Evolutionary conservation across 495 filamentous ascomycete genomes (phyloP).

Genomic region (Lichenothelia convexa): DNA sequence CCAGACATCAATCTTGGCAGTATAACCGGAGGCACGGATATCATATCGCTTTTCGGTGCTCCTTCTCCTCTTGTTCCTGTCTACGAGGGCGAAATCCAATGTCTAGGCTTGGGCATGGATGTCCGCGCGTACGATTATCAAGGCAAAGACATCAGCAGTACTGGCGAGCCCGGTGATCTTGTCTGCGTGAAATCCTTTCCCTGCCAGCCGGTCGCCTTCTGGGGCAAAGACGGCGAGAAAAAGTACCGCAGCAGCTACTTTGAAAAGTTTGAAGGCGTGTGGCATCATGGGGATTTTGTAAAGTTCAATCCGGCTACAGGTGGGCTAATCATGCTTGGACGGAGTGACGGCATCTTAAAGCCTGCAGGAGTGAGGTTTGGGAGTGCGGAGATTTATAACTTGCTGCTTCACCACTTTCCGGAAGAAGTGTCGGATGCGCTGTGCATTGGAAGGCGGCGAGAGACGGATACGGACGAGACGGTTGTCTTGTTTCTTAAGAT

Average conservation of each 20-base stretch:
- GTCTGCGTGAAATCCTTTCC: slow-evolving; percentile 80
- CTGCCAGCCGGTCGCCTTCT: slow-evolving; percentile 79
- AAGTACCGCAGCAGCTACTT: slow-evolving; percentile 79
- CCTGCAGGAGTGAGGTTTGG: slow-evolving; percentile 65
- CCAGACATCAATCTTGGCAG: slow-evolving; percentile 57
- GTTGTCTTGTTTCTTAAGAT: slow-evolving; percentile 77
- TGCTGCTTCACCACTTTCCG: slow-evolving; percentile 65
- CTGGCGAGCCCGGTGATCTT: slow-evolving; percentile 67
- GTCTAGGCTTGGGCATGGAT: slow-evolving; percentile 78
- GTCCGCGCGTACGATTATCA: slow-evolving; percentile 56
- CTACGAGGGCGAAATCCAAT: slow-evolving; percentile 76
- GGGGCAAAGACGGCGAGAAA: slow-evolving; percentile 47
- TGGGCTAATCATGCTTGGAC: slow-evolving; percentile 67
- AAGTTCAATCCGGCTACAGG: slow-evolving; percentile 54
- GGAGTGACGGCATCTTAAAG: slow-evolving; percentile 63
- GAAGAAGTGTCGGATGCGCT: slow-evolving; percentile 64
- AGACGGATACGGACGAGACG: slow-evolving; percentile 59
- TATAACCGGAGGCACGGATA: slow-evolving; percentile 83
- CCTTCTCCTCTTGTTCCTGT: slow-evolving; percentile 77
- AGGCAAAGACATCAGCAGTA: slow-evolving; percentile 30
- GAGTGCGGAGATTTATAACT: slow-evolving; percentile 76
- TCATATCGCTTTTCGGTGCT: slow-evolving; percentile 81
- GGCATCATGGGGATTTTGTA: slow-evolving; percentile 94
- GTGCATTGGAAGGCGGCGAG: slow-evolving; percentile 60
- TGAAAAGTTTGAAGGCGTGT: slow-evolving; percentile 56